Base-by-base conservation (phyloP, 371 early-diverging fungal species). In the Apophysomyces sp. region DNA sequence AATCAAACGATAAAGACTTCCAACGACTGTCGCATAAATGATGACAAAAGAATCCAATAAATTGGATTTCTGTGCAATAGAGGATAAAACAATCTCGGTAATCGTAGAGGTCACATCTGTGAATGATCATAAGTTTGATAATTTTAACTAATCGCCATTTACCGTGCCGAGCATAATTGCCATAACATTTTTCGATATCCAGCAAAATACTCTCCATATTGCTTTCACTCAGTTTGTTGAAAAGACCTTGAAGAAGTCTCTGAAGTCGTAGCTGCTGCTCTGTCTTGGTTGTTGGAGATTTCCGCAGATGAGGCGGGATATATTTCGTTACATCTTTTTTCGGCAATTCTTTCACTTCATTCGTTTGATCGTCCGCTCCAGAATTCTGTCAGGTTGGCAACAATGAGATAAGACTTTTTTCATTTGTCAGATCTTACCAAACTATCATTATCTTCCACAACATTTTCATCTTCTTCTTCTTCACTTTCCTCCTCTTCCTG, bases 291-390 rank as follows among this genome's bases (percentile, higher is more conserved):
- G 74, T 63, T 3, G 83, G 63, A 39, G 73, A 71, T 57, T 80
- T 83, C 62, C 97, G 91, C 31, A 96, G 80, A 60, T 95, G 92
- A 44, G 98, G 97, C 21, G 98, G 98, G 8, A 96, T 76, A 62
- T 97, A 98, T 79, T 92, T 94, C 3, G 61, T 52, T 11, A 58
- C 51, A 11, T 13, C 56, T 27, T 29, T 55, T 31, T 28, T 67
- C 65, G 12, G 55, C 66, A 12, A 65, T 77, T 0, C 64, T 58
- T 8, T 60, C 69, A 58, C 16, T 18, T 76, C 65, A 15, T 70
- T 54, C 6, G 32, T 62, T 2, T 56, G 24, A 9, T 58, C 66
- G 15, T 61, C 49, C 12, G 56, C 61, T 28, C 58, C 54, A 15
- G 44, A 44, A 9, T 1, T 18, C 44, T 44, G 24, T 18, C 44